Conservation (phyloP, 2,329 filamentous ascomycete species). For the Colletotrichum acutatum region DNA sequence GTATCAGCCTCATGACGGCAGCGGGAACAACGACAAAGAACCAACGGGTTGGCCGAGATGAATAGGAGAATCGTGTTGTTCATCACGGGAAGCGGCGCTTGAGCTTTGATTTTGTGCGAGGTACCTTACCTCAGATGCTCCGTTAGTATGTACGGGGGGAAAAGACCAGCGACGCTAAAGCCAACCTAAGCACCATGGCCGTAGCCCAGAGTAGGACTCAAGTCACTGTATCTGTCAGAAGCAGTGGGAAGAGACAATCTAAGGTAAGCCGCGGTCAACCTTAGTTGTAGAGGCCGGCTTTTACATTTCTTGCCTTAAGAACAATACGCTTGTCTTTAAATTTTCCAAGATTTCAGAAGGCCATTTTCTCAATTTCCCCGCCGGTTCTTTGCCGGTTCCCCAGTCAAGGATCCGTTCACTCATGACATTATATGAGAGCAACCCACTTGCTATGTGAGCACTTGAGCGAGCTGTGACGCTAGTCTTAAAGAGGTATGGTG, state of each 20-base stretch:
- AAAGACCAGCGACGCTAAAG: neutral
- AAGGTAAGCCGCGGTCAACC: neutral
- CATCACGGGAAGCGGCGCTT: neutral
- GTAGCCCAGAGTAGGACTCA: neutral
- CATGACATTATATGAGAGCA: neutral
- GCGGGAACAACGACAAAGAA: constrained; percentile 13
- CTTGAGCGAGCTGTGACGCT: neutral
- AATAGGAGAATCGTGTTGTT: neutral
- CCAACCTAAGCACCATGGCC: neutral
- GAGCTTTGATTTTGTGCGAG: neutral
- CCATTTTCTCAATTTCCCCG: neutral
- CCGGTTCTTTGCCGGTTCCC: constrained; percentile 10
- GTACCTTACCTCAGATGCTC: too few species aligned
- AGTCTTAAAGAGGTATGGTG: neutral
- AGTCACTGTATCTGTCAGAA: neutral
- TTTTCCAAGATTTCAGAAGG: neutral
- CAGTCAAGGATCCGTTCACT: neutral
- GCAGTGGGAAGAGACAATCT: neutral
- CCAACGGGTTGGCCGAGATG: neutral
- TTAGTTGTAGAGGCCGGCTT: neutral
- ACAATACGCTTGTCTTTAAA: neutral
- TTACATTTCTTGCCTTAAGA: neutral
- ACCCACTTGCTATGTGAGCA: neutral
- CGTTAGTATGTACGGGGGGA: neutral
- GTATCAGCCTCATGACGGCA: constrained; percentile 8